Evolutionary conservation across 176 grass and related monocot species (phyloP), one percentile per base, ranked within the genome.

Genomic region (Thinopyrum elongatum): DNA sequence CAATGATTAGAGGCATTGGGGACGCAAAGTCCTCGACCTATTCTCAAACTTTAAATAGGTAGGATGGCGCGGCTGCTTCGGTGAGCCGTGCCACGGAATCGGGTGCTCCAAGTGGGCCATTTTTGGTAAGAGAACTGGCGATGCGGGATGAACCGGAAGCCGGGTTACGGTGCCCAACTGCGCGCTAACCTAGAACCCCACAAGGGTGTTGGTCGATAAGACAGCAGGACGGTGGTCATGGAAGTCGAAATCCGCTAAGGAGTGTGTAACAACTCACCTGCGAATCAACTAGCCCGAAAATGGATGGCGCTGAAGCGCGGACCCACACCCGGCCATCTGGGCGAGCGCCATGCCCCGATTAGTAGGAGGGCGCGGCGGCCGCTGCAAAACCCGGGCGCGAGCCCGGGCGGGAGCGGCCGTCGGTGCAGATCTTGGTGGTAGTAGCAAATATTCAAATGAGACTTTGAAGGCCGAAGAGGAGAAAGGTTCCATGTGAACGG

Each of bases 11-110:
- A 91, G 90, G 86, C 90, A 88, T 91, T 69, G 82, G 83, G 87
- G 83, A 79, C 65, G 83, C 90, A 92, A 92, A 83, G 83, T 87
- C 86, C 90, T 89, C 83, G 86, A 92, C 90, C 90, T 92, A 92
- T 92, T 92, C 86, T 89, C 83, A 92, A 92, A 92, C 86, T 92
- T 92, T 92, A 92, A 92, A 91, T 91, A 91, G 89, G 89, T 91
- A 88, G 85, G 89, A 14, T 29, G 63, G 65, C 0, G 1, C 57
- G 78, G 78, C 36, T 80, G 38, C 78, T 80, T 38, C 38, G 16
- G 22, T 82, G 80, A 82, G 80, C 80, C 65, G 63, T 13, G 12
- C 65, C 65, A 70, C 1, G 29, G 85, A 91, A 91, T 91, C 68
- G 76, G 77, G 89, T 59, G 89, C 89, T 88, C 89, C 81, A 81